Evolutionary conservation across 2,329 filamentous ascomycete genomes (phyloP).

Genomic region (Pseudogymnoascus sp.): DNA sequence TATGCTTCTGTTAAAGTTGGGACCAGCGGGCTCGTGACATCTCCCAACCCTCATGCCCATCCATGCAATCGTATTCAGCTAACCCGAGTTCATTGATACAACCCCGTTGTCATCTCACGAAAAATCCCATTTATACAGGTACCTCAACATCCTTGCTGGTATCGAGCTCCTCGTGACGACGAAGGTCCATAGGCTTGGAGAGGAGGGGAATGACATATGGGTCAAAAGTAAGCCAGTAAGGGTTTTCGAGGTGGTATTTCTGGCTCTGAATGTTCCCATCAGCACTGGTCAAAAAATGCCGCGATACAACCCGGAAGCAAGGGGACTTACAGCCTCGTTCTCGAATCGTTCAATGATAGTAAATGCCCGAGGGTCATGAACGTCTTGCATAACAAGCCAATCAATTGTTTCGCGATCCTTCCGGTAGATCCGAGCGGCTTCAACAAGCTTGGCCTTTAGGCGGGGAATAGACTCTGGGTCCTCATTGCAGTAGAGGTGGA

Average conservation of each 20-base stretch:
- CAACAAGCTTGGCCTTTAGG: conserved; percentile 62
- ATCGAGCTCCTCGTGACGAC: conserved; percentile 58
- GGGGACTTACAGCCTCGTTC: conserved; percentile 47
- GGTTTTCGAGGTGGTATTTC: conserved; percentile 54
- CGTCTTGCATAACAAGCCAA: conserved; percentile 73
- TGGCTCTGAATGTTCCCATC: conserved; percentile 35
- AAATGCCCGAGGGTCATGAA: conserved; percentile 58
- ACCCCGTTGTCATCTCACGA: neutral
- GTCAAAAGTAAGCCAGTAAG: conserved; percentile 70
- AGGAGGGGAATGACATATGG: conserved; percentile 62
- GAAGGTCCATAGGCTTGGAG: conserved; percentile 59
- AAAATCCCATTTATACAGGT: conserved; percentile 22
- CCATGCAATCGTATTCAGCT: neutral
- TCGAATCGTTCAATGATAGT: conserved; percentile 68
- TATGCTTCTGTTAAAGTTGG: neutral
- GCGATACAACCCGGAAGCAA: neutral
- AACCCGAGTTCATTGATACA: too few species aligned
- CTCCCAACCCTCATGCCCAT: neutral
- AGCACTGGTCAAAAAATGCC: neutral
- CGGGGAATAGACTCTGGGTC: conserved; percentile 55
- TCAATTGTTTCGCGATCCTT: conserved; percentile 61
- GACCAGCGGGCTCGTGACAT: neutral
- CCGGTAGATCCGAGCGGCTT: conserved; percentile 64
- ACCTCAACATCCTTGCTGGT: conserved; percentile 41
- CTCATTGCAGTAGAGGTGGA: conserved; percentile 61